phyloP scores from a whole-genome alignment of 1,139 yeast species.

The Meyerozyma smithsonii region DNA sequence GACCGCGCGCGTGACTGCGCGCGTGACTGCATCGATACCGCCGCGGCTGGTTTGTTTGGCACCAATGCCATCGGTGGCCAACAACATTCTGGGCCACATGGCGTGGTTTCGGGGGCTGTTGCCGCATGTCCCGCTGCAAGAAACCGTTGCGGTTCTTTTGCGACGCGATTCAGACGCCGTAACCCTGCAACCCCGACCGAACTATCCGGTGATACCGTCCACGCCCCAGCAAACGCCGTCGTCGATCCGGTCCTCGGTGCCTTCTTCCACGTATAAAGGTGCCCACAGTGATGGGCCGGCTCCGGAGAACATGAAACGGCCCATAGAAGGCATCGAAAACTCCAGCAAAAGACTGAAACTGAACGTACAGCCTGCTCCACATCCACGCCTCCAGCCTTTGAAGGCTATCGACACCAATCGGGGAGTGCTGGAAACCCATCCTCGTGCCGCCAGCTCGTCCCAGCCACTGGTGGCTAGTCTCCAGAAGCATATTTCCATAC shows the following conservation, averaged over 20 bases:
- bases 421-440: not conserved
- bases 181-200: not conserved
- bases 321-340: not conserved
- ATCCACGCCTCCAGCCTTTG: not conserved
- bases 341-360: too few species aligned
- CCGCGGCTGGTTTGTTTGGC: not conserved
- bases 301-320: not conserved
- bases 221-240: not conserved
- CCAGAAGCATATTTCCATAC: not conserved
- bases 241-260: not conserved
- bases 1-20: not conserved
- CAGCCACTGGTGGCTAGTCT: not conserved
- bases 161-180: conserved; percentile 5
- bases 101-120: conserved; percentile 9
- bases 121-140: conserved; percentile 9
- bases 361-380: too few species aligned
- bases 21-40: not conserved
- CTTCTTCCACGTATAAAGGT: not conserved
- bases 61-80: conserved; percentile 3
- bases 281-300: not conserved
- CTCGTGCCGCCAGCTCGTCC: too few species aligned
- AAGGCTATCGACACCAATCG: not conserved
- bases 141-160: conserved; percentile 6
- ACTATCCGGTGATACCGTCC: not conserved
- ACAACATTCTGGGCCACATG: conserved; percentile 10